These are phyloP conservation scores for Fraxinus ornus DNA, from an alignment of 305 asterid species.

Conservation along the genomic window DNA sequence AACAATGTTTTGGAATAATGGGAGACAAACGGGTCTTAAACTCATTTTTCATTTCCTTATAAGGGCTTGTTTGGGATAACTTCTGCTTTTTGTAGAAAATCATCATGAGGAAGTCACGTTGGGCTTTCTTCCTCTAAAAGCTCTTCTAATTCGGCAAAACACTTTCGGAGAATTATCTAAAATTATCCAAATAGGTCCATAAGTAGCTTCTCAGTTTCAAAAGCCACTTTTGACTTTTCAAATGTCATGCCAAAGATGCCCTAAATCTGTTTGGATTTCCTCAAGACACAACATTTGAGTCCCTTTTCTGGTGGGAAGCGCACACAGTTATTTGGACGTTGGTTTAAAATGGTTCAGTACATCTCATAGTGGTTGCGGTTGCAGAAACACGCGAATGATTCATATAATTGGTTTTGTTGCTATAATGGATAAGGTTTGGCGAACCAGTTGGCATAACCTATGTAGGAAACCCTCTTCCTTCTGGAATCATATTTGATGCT, in stretches of 20 bases:
- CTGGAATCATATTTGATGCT: constrained; percentile 5
- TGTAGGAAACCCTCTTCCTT: background rate
- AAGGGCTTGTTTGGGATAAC: background rate
- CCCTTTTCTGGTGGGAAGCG: background rate
- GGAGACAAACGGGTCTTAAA: background rate
- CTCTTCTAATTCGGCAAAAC: background rate
- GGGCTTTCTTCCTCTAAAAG: background rate
- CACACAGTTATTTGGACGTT: background rate
- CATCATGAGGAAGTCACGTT: background rate
- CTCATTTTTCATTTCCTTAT: background rate
- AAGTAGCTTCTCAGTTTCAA: background rate
- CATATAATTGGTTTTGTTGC: background rate
- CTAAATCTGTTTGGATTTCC: background rate
- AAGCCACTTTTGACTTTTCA: background rate
- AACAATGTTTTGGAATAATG: too few species aligned
- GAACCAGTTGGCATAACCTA: background rate
- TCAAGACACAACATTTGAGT: background rate
- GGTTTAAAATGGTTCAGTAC: constrained; percentile 2
- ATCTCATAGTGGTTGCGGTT: background rate
- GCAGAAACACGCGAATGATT: background rate
- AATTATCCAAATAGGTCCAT: background rate
- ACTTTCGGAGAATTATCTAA: background rate
- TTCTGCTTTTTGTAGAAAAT: background rate
- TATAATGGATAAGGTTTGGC: background rate
- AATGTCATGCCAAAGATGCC: background rate